Evolutionary conservation across 1,139 yeast species (phyloP), one percentile per base, ranked within the genome.

Genomic region (Pichia sp.): DNA sequence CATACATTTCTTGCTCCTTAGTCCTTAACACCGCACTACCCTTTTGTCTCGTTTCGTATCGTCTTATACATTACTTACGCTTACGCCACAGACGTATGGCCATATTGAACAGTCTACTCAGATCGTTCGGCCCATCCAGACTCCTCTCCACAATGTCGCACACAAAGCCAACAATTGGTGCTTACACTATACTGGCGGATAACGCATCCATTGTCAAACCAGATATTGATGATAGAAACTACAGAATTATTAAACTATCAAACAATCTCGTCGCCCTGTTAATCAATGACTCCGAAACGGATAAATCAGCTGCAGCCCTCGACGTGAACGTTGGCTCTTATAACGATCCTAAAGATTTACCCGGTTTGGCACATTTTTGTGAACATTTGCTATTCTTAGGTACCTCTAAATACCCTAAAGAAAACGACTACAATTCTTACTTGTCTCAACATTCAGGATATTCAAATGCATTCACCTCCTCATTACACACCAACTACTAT

Each of bases 341-440:
- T 56, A 74, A 83, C 34, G 97, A 91, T 53, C 85, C 84, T 14
- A 67, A 70, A 34, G 65, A 69, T 21, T 59, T 86, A 22, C 81
- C 88, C 3, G 98, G 98, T 1, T 65, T 91, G 44, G 98, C 98
- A 3, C 98, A 91, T 60, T 91, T 91, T 59, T 87, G 96, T 61
- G 98, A 91, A 62, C 98, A 91, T 60, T 67, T 91, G 48, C 66
- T 91, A 43, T 91, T 91, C 58, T 86, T 91, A 96, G 98, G 98
- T n/a, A 88, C 97, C 5, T 68, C 74, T 48, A 88, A 87, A 60
- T 91, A 81, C 52, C 98, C 98, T 1, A 68, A 72, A 41, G 98
- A 91, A 58, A 87, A 86, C 57, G 97, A 86, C 50, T 91, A 91
- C 58, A 69, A 80, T 31, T 74, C 79, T 38, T 91, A 72, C 56